Conservation (phyloP, 495 filamentous ascomycete genomes). For the Apiosordaria backusii region DNA sequence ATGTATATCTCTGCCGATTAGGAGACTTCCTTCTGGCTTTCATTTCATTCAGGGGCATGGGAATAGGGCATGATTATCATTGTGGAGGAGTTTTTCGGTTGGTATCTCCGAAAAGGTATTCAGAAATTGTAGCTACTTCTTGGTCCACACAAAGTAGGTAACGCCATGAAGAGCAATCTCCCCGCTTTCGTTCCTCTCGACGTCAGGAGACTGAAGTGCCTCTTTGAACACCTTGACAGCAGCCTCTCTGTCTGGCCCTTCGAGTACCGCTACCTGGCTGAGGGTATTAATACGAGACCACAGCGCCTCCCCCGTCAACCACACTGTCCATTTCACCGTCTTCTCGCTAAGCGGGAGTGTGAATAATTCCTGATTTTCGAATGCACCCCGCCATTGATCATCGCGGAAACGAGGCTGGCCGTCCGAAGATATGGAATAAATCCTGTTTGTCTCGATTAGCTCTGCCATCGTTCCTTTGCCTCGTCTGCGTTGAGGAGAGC, state of each 20-base stretch:
- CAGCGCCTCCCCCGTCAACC: constrained; percentile 49
- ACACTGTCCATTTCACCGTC: constrained; percentile 41
- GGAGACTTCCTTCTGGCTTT: constrained; percentile 5
- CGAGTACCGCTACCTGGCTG: constrained; percentile 56
- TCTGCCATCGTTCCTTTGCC: constrained; percentile 12
- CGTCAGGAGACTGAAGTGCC: constrained; percentile 39
- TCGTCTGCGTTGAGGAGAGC: background rate
- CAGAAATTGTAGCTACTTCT: constrained; percentile 6
- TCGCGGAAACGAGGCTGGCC: constrained; percentile 55
- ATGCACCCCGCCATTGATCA: constrained; percentile 49
- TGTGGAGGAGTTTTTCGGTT: background rate
- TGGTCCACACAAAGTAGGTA: constrained; percentile 53
- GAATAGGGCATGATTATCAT: background rate
- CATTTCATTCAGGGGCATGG: background rate
- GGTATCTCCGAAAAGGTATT: background rate
- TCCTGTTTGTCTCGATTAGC: constrained; percentile 19
- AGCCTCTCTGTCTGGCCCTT: constrained; percentile 48
- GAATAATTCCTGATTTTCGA: constrained; percentile 41
- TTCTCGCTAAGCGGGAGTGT: constrained; percentile 44
- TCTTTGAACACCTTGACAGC: constrained; percentile 41
- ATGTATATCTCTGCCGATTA: constrained; percentile 75
- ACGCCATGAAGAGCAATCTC: constrained; percentile 54
- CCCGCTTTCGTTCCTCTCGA: constrained; percentile 48
- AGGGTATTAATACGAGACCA: constrained; percentile 56
- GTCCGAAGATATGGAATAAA: constrained; percentile 45